These are phyloP conservation scores for Solanum sitiens DNA, from an alignment of 257 asterid species.

Conservation along the genomic window DNA sequence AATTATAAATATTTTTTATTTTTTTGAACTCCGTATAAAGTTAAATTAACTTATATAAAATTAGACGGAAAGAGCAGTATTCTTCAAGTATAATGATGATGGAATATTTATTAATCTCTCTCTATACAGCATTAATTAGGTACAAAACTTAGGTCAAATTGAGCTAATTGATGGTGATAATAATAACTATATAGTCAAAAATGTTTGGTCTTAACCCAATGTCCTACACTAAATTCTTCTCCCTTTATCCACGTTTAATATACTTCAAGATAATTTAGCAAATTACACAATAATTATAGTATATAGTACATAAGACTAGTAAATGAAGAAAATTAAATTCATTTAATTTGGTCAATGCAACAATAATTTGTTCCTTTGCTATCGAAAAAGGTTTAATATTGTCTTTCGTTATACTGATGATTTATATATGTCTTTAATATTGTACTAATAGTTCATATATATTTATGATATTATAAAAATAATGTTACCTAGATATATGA, in stretches of 20 bases:
- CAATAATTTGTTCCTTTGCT: background rate
- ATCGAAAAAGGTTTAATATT: background rate
- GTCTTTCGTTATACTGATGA: fast-evolving
- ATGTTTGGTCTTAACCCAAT: constrained; percentile 27
- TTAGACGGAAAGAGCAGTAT: fast-evolving
- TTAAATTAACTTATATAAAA: too few relatives aligned
- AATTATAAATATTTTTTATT: too few relatives aligned
- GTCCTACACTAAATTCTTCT: constrained; percentile 5
- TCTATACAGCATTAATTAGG: constrained; percentile 26
- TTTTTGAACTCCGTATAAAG: fast-evolving
- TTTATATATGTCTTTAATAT: background rate
- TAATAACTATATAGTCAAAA: constrained; percentile 2
- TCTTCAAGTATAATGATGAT: background rate
- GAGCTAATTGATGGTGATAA: constrained; percentile 1
- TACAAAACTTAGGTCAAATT: constrained; percentile 14
- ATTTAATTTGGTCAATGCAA: background rate
- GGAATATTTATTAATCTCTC: background rate
- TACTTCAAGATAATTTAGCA: background rate
- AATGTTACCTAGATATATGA: background rate
- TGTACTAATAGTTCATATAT: background rate
- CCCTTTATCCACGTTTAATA: background rate
- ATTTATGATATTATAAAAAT: background rate
- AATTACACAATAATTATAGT: background rate
- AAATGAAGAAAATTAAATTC: background rate
- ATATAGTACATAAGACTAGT: background rate